Base-by-base conservation (phyloP, 148 eudicot species). In the Hydrangea macrophylla region DNA sequence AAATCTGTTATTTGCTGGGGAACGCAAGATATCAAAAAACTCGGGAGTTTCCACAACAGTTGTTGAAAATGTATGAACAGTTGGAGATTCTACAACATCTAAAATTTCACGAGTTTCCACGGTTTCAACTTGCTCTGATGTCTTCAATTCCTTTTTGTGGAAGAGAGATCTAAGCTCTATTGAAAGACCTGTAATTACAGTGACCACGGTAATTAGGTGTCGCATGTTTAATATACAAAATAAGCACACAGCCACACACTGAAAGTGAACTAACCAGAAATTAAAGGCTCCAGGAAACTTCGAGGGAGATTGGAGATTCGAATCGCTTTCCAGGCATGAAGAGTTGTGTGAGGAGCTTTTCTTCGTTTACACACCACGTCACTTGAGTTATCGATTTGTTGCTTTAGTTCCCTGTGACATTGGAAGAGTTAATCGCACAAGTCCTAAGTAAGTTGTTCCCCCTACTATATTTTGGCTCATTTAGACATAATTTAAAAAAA, bases 251-350 rank as follows among this genome's bases (percentile, higher is more conserved):
- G n/a, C n/a, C 51, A 67, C 35, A 58, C 42, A 27, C 22, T 8
- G 23, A 26, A n/a, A 58, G 11, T n/a, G 28, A 62, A 72, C 88
- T 86, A 72, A 90, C 96, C 77, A 35, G 88, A 83, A 76, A 93
- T 74, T 24, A 78, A 63, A 40, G 98, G 96, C 74, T 83, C 85
- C 65, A 66, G 51, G 44, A 90, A 79, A 65, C 58, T 76, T 51
- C 77, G 72, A 40, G 85, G 68, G 58, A 85, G 77, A 61, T 42
- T 54, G 24, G 84, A 66, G 50, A 77, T 31, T 59, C 70, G 71
- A 69, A 60, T 64, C 72, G 78, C 62, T 70, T 81, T 85, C 92
- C 90, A 85, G 39, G 76, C 27, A 24, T 69, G 80, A 33, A 80
- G 65, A 74, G 58, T 45, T 23, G 87, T 76, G 67, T 73, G 68